Percentiles rank a stretch among this genome's conserved stretches.
Conservation (phyloP, 2,329 filamentous ascomycete species). For the Colletotrichum phormii region DNA sequence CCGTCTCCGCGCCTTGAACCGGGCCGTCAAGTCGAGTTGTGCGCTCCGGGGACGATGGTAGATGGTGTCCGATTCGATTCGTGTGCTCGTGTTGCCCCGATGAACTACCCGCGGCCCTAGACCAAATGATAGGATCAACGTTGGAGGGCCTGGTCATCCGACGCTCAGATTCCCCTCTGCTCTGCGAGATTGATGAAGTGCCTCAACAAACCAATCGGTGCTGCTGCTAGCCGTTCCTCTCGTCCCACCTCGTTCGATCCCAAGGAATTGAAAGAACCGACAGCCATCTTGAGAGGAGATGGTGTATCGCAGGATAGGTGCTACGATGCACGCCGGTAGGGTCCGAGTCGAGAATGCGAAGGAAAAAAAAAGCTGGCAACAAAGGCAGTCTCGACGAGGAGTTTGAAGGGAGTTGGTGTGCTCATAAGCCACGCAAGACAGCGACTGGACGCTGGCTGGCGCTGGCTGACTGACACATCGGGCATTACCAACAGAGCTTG, state of each 20-base stretch:
- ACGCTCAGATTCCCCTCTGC: slow-evolving; percentile 14
- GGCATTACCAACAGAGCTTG: neutral
- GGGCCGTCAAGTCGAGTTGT: neutral
- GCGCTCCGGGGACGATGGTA: slow-evolving; percentile 4
- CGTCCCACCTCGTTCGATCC: slow-evolving; percentile 22
- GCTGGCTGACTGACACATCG: neutral
- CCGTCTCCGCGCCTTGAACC: neutral
- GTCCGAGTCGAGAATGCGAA: neutral
- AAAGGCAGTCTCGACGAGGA: neutral
- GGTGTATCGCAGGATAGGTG: slow-evolving; percentile 9
- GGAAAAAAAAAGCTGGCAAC: neutral
- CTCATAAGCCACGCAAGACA: neutral
- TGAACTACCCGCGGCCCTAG: neutral
- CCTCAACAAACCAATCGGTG: slow-evolving; percentile 3
- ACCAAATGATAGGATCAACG: slow-evolving; percentile 4
- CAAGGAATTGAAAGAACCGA: neutral
- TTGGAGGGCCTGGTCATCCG: slow-evolving; percentile 6
- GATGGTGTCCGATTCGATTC: slow-evolving; percentile 20
- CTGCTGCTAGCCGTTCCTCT: slow-evolving; percentile 11
- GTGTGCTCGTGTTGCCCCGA: slow-evolving; percentile 3
- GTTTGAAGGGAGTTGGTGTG: neutral
- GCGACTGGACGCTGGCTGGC: neutral
- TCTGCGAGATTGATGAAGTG: neutral
- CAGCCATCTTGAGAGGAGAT: slow-evolving; percentile 8
- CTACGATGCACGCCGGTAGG: neutral